Base-by-base conservation (phyloP, 2,329 filamentous ascomycete genomes). In the Paracoccidioides brasiliensis region DNA sequence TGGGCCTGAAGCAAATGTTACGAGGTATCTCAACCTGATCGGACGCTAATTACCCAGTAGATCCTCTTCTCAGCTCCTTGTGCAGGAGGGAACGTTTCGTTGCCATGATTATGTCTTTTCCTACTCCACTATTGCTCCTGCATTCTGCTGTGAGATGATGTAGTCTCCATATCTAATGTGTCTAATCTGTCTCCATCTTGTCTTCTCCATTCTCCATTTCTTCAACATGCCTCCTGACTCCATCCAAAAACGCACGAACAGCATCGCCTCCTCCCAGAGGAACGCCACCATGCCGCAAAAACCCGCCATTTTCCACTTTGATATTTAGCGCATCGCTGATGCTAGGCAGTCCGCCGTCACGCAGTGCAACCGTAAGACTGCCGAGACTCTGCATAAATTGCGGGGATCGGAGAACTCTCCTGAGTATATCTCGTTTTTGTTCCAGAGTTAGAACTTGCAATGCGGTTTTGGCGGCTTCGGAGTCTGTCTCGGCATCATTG, bases 181-280 rank as follows among this genome's bases (percentile, higher is more conserved):
- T 41, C 49, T 57, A 72, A 62, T 74, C 71, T 38, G 71, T 73
- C 46, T 76, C 72, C 74, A 76, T 76, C 48, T 62, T 63, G 57
- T 70, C 67, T 50, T 54, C 64, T 54, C 63, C 62, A 57, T 68
- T 64, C 49, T 67, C 62, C 54, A 58, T 57, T 62, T 85, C 80
- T 72, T 87, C 79, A 0, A 90, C 85, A 5, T 82, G 84, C 73
- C 81, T 85, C 78, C 86, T 93, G 50, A 96, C 84, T 3, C 91
- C 93, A 55, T 94, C 82, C 28, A 98, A 79, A 71, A 98, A 98
- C 3, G 87, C 88, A 73, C 94, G 85, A 1, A 98, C 84, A 10
- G 91, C 91, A 63, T 93, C 85, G 5, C 86, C 88, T 53, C 90
- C 90, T 45, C 90, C 91, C 48, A 96, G 72, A 2, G 91, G 90